Base-by-base conservation (phyloP, 345 rosid species). In the Triadica sebifera region DNA sequence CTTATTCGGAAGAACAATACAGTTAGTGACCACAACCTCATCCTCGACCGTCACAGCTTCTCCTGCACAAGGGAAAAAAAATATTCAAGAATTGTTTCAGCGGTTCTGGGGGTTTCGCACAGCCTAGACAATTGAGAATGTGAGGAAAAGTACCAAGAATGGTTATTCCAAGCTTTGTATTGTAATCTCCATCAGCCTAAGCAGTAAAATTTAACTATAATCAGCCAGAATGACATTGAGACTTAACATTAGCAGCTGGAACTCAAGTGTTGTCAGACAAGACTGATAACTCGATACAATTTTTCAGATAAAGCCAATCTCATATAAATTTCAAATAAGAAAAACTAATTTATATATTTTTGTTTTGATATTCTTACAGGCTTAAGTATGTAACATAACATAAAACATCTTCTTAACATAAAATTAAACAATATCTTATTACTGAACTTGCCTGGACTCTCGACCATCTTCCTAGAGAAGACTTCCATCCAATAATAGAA, bases 11-110 rank as follows among this genome's bases (percentile, higher is more conserved):
- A 93, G 98, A 74, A 93, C 94, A 57, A 93, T 93, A 85, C 96
- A 81, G 82, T 88, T 89, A 70, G 80, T 81, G 61, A 93, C 84
- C 38, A 87, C 86, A 4, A 88, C 90, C 84, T 87, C 94, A 78
- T 93, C 94, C 82, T 93, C 98, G 9, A 90, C 96, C 0, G 75
- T 84, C n/a, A 89, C 98, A 53, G 88, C 90, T 79, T 91, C 94
- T 53, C 96, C 96, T 93, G 85, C 89, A 87, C 4, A 37, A 72
- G 24, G 55, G 43, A 25, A 25, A 83, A 50, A 52, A 17, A 47
- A 3, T 39, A 46, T 55, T 69, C 66, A 41, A 57, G 56, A 51
- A 50, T 38, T 72, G 43, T 47, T 16, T 61, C 80, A 22, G 43
- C 3, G 0, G 10, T 15, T 41, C 29, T 53, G 22, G 9, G 12